phyloP scores from a whole-genome alignment of 177 flowering plant genomes.

The Telopea speciosissima region DNA sequence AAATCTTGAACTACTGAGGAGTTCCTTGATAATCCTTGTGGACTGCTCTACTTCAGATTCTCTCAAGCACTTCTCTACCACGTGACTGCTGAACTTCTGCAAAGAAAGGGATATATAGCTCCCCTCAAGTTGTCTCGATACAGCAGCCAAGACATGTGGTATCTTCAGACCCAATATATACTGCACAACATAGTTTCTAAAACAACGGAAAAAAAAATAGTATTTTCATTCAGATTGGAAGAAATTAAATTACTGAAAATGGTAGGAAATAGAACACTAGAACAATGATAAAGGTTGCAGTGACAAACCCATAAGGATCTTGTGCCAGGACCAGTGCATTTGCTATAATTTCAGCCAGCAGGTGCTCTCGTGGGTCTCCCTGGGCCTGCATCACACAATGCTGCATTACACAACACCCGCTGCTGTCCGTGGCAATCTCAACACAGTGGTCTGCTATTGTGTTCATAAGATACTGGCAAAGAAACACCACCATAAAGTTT shows the following conservation, averaged over 20 bases:
- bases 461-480: constrained; percentile 28
- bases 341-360: constrained; percentile 22
- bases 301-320: constrained; percentile 39
- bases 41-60: constrained; percentile 7
- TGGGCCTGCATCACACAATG: constrained; percentile 17
- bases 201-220: constrained; percentile 8
- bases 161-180: constrained; percentile 10
- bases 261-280: background rate
- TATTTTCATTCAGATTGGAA: constrained; percentile 1
- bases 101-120: constrained; percentile 19
- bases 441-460: constrained; percentile 27
- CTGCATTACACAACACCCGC: constrained; percentile 48
- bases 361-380: constrained; percentile 17
- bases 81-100: constrained; percentile 26
- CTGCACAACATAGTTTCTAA: constrained; percentile 30
- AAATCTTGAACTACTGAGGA: constrained; percentile 8
- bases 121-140: constrained; percentile 17
- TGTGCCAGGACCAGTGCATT: constrained; percentile 32
- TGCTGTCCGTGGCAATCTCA: constrained; percentile 31
- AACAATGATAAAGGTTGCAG: background rate
- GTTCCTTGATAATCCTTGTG: constrained; percentile 18
- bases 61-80: constrained; percentile 26
- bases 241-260: background rate
- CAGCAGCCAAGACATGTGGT: constrained; percentile 1
- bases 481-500: background rate